Evolutionary conservation across 1,284 basidiomycete species (phyloP).

Genomic region (Porodaedalea pini): DNA sequence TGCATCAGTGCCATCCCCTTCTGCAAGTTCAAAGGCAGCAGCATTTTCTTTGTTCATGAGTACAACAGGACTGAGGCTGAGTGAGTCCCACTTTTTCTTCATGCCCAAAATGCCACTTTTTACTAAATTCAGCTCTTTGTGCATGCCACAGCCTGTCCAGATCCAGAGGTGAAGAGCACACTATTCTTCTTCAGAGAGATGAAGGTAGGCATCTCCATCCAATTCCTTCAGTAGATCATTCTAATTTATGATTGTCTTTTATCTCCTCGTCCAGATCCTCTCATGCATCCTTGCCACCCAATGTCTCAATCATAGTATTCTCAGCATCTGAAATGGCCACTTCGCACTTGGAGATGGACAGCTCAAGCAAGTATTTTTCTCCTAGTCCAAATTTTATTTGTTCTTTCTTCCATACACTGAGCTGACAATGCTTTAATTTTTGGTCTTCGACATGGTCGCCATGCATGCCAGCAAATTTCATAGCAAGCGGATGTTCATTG

Average conservation of each 20-base stretch:
- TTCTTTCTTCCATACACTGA: slow-evolving; percentile 1
- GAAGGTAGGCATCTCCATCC: slow-evolving; percentile 4
- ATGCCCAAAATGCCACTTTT: slow-evolving; percentile 22
- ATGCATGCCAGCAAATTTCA: slow-evolving; percentile 3
- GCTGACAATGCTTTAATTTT: slow-evolving; percentile 3
- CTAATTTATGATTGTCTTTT: too few relatives aligned
- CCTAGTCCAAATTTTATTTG: not conserved
- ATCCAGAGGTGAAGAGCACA: slow-evolving; percentile 21
- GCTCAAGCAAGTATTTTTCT: too few relatives aligned
- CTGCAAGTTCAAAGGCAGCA: not conserved
- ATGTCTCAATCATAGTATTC: not conserved
- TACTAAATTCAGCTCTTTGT: slow-evolving; percentile 29
- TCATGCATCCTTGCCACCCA: slow-evolving; percentile 13
- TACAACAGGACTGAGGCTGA: not conserved
- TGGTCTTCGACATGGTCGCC: too few relatives aligned
- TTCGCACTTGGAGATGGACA: not conserved
- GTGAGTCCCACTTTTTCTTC: not conserved
- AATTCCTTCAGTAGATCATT: too few relatives aligned
- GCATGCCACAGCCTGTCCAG: slow-evolving; percentile 29
- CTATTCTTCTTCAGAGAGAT: slow-evolving; percentile 23
- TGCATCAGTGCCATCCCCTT: not conserved
- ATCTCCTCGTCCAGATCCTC: slow-evolving; percentile 14
- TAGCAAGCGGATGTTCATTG: not conserved
- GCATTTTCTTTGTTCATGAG: not conserved
- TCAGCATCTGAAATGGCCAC: not conserved